A percentile compares a stretch with the other conserved stretches of the same genome.
Conservation (phyloP, 306 rosid genomes). For the Gastrolobium villosum region DNA sequence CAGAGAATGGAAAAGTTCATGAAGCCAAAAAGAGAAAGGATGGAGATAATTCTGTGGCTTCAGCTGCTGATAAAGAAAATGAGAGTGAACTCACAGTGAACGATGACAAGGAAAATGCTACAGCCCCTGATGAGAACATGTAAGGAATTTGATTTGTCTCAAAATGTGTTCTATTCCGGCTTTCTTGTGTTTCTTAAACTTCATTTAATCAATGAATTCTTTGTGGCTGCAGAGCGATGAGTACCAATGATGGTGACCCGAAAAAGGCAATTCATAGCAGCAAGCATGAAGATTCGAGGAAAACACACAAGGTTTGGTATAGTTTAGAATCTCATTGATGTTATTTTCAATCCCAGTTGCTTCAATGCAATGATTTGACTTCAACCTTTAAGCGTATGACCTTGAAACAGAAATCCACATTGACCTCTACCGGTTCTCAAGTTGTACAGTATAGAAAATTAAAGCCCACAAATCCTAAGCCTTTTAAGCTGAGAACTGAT, state of each 20-base stretch:
- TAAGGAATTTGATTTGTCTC: constrained; percentile 42
- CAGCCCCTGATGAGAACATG: constrained; percentile 68
- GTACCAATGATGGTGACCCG: constrained; percentile 15
- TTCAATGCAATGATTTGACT: constrained; percentile 24
- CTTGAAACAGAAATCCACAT: constrained; percentile 60
- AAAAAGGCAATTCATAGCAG: constrained; percentile 56
- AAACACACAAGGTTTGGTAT: constrained; percentile 61
- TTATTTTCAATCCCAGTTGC: not conserved
- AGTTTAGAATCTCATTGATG: constrained; percentile 34
- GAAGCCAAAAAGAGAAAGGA: constrained; percentile 49
- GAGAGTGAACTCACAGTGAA: constrained; percentile 46
- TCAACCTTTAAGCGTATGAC: constrained; percentile 28
- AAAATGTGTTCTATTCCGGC: not conserved
- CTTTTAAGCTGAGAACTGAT: constrained; percentile 95
- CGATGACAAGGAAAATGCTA: constrained; percentile 73
- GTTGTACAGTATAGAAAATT: constrained; percentile 75
- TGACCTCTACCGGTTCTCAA: constrained; percentile 53
- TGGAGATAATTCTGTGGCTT: constrained; percentile 55
- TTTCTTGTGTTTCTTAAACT: constrained; percentile 31
- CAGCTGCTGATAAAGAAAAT: constrained; percentile 61
- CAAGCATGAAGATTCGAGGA: constrained; percentile 59
- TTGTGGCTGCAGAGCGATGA: constrained; percentile 55
- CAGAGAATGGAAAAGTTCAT: constrained; percentile 38
- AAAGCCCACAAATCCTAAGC: constrained; percentile 91
- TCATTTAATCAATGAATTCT: constrained; percentile 20